Base-by-base conservation (phyloP, 345 rosid genomes). In the Boechera divaricarpa region DNA sequence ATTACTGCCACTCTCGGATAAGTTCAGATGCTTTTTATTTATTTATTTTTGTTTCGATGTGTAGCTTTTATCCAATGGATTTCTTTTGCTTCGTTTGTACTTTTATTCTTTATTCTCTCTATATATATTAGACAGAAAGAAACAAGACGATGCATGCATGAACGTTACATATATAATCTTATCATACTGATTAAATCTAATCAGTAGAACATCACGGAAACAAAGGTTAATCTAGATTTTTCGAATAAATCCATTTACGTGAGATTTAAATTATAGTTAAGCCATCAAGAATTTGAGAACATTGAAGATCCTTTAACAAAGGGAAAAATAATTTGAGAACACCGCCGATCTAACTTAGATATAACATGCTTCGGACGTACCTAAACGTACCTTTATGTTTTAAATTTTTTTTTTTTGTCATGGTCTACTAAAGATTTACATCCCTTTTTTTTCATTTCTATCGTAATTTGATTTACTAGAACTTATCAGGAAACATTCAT, bases 121-220 rank as follows among this genome's bases (percentile, higher is more conserved):
- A 2, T 32, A 39, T 29, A 51, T 63, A 10, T 31, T 16, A 31
- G 45, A 74, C 24, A 44, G 48, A 65, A 55, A 64, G 64, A 73
- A 64, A 74, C 77, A 54, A 74, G 44, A 48, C 67, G 67, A 67
- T 57, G 79, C 73, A 75, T 67, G 79, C 53, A 76, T 42, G 42
- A 41, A 56, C 63, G 18, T 69, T 39, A 35, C 28, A 55, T 32
- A 45, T 9, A 10, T 3, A 35, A 70, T 47, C 4, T 13, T 71
- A 65, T 24, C 66, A 45, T n/a, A 42, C 24, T 24, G 7, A 56
- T 48, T 66, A 16, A 13, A 48, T 32, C 42, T 56, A 39, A 55
- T 55, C 33, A 56, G 44, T 28, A 42, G 32, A 61, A 54, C 69
- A 63, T 12, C 32, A 42, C 45, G 26, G 2, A 31, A 55, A 72